These are phyloP conservation scores for Hygrophila difformis DNA, from an alignment of 257 asterid species.

Conservation along the genomic window DNA sequence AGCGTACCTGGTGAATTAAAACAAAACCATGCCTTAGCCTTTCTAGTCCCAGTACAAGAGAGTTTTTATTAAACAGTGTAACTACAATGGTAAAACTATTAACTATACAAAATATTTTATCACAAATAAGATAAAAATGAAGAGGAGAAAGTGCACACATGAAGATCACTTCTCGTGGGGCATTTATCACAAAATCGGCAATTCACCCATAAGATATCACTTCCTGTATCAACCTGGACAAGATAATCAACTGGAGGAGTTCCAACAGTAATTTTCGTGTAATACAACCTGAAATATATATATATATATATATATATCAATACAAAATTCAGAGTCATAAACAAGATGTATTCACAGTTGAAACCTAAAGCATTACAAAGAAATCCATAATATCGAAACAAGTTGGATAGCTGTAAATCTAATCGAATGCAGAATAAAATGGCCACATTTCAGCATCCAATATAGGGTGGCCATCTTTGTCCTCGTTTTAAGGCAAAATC, in stretches of 20 bases:
- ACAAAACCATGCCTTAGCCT: constrained; percentile 13
- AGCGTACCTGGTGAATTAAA: constrained; percentile 44
- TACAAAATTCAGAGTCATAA: constrained; percentile 6
- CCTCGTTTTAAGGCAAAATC: no score
- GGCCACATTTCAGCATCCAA: no score
- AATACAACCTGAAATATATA: constrained; percentile 98
- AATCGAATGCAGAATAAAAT: no score
- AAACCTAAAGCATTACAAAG: no score
- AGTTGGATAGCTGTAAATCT: no score
- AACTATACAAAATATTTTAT: no score
- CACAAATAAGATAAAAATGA: background rate
- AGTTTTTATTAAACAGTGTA: no score
- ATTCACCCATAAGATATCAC: constrained; percentile 96
- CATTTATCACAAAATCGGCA: constrained; percentile 76
- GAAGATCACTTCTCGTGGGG: constrained; percentile 73
- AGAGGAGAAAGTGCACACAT: constrained; percentile 34
- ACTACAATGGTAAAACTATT: no score
- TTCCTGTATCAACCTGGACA: constrained; percentile 97
- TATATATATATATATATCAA: constrained; percentile 22
- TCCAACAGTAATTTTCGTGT: constrained; percentile 78
- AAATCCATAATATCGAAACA: no score
- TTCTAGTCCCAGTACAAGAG: constrained; percentile 12
- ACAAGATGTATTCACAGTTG: background rate
- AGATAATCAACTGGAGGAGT: constrained; percentile 86
- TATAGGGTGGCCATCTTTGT: no score